phyloP scores from a whole-genome alignment of 2,329 filamentous ascomycete species.

The Blumeriella jaapii region DNA sequence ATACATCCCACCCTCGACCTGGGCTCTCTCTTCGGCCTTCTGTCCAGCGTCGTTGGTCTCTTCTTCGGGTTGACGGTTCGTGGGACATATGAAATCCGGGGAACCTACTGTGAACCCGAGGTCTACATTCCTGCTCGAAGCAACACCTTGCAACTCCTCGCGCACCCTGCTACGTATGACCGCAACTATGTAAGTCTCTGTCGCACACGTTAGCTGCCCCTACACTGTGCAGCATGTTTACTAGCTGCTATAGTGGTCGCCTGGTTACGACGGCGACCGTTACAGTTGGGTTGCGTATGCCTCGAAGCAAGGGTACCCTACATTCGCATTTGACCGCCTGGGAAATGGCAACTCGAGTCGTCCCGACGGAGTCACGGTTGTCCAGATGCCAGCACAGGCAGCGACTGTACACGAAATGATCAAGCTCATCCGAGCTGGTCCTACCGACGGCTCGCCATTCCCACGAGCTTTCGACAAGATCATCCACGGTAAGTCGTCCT shows the following conservation, averaged over 20 bases:
- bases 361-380: conserved; percentile 18
- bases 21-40: conserved; percentile 1
- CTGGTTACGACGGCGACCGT: conserved; percentile 9
- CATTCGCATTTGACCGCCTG: conserved; percentile 20
- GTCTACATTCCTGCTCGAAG: conserved; percentile 7
- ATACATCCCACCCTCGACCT: conserved; percentile 3
- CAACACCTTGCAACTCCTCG: conserved; percentile 10
- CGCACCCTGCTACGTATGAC: conserved; percentile 12
- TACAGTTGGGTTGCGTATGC: conserved; percentile 19
- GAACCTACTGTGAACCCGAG: conserved; percentile 12
- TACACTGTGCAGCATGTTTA: not conserved
- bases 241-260: conserved; percentile 11
- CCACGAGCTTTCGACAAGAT: conserved; percentile 16
- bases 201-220: too few relatives aligned
- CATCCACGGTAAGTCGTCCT: conserved; percentile 6
- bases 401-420: conserved; percentile 20
- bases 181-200: conserved; percentile 9
- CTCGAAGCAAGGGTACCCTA: conserved; percentile 17
- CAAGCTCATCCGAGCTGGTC: conserved; percentile 4
- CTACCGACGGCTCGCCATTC: conserved; percentile 6
- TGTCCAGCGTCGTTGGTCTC: conserved; percentile 3
- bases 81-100: conserved; percentile 9
- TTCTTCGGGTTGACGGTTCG: conserved; percentile 2
- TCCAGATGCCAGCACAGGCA: conserved; percentile 20
- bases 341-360: conserved; percentile 18